Evolutionary conservation across 495 filamentous ascomycete genomes (phyloP).

Genomic region (Oidiodendron maius): DNA sequence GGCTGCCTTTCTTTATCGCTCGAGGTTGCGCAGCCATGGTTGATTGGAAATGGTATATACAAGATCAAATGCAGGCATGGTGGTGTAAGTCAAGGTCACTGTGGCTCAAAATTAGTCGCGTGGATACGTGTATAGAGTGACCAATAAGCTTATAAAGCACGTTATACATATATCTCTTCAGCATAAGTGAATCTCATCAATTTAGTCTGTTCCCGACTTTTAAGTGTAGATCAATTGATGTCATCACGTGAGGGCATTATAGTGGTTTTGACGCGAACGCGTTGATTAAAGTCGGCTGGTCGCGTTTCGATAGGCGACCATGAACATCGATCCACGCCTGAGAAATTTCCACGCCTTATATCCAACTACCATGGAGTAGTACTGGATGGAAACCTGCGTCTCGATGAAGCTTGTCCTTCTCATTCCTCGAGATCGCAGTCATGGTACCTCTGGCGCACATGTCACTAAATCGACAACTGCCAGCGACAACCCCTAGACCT

Average conservation of each 20-base stretch:
- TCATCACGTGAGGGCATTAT: no score
- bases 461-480: not conserved
- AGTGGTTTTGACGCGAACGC: not conserved
- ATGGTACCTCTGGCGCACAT: not conserved
- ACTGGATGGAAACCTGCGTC: slow-evolving; percentile 5
- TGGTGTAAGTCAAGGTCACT: no score
- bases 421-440: not conserved
- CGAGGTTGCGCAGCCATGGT: not conserved
- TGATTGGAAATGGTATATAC: no score
- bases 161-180: no score
- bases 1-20: not conserved
- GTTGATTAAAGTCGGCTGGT: not conserved
- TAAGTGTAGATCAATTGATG: no score
- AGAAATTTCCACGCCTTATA: not conserved
- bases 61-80: no score
- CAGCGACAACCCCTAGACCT: slow-evolving; percentile 38
- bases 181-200: no score
- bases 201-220: no score
- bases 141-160: no score
- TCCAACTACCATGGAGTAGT: slow-evolving; percentile 10
- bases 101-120: no score
- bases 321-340: not conserved
- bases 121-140: no score
- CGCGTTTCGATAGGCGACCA: not conserved
- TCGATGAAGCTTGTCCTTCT: slow-evolving; percentile 15